These are phyloP conservation scores for Saccharomycopsis malanga DNA, from an alignment of 805 yeast species.

Conservation along the genomic window DNA sequence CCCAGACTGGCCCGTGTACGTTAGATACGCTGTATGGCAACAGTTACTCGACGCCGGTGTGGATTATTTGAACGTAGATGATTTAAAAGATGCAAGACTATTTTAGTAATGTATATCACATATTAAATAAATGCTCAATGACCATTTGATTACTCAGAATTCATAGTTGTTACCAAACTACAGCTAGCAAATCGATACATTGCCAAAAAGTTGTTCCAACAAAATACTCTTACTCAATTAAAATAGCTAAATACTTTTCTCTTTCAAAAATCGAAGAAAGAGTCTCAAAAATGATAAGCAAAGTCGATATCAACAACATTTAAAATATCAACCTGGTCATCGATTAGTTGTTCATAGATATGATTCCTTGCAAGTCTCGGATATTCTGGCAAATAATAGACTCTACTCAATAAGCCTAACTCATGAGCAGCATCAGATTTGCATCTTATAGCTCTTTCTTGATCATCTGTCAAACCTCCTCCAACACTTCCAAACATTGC, in stretches of 20 bases:
- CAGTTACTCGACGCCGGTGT: constrained; percentile 41
- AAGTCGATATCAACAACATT: constrained; percentile 52
- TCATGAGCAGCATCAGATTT: constrained; percentile 40
- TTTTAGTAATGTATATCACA: no score
- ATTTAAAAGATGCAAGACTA: constrained; percentile 35
- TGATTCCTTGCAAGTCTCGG: constrained; percentile 40
- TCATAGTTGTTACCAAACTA: no score
- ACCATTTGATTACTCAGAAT: no score
- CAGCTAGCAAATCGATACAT: no score
- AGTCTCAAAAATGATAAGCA: constrained; percentile 25
- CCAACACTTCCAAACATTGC: constrained; percentile 15
- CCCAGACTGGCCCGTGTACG: constrained; percentile 53
- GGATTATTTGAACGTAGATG: constrained; percentile 60
- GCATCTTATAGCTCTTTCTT: constrained; percentile 26
- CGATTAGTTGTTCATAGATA: constrained; percentile 43
- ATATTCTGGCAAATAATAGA: constrained; percentile 70
- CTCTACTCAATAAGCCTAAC: constrained; percentile 44
- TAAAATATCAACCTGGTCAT: constrained; percentile 46
- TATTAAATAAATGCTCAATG: no score
- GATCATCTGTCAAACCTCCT: constrained; percentile 32
- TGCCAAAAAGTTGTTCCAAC: no score
- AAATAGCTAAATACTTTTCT: neutral
- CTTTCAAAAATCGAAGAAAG: neutral
- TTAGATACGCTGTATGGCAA: constrained; percentile 42
- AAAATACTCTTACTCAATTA: no score